Evolutionary conservation across 345 rosid species (phyloP).

Genomic region (Salix koriyanagi): DNA sequence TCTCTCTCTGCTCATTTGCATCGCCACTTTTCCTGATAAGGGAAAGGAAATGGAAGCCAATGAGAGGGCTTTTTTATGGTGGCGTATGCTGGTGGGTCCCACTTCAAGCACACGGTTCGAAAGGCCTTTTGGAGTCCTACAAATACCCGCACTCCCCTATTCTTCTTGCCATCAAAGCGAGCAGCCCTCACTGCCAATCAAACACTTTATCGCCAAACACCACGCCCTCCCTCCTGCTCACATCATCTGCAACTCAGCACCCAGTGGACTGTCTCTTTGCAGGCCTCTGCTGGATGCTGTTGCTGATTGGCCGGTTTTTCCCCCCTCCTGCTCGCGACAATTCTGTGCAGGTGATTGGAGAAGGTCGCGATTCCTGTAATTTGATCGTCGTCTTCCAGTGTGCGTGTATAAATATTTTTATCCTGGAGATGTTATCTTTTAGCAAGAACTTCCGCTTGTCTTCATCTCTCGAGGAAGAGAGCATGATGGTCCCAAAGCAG

Average conservation of each 20-base stretch:
- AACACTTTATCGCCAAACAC: neutral
- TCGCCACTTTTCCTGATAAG: conserved; percentile 10
- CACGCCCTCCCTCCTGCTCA: neutral
- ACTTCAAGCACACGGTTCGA: conserved; percentile 48
- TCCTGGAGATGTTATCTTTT: conserved; percentile 10
- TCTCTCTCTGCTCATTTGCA: neutral
- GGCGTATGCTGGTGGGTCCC: conserved; percentile 47
- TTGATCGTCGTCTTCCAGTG: too few relatives aligned
- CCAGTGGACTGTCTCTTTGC: conserved; percentile 47
- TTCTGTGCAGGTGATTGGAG: conserved; percentile 23
- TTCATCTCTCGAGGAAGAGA: conserved; percentile 24
- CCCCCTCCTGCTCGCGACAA: neutral
- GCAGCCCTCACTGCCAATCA: neutral
- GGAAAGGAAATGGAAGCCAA: conserved; percentile 22
- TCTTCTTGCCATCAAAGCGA: conserved; percentile 28
- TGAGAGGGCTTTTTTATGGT: conserved; percentile 35
- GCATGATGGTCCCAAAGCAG: conserved; percentile 27
- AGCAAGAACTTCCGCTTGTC: conserved; percentile 20
- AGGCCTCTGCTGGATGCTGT: conserved; percentile 45
- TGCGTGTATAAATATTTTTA: too few relatives aligned
- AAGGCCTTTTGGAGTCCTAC: conserved; percentile 34
- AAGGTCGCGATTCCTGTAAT: too few relatives aligned
- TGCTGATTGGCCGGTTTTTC: neutral
- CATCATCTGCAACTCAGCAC: conserved; percentile 28
- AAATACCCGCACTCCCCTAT: conserved; percentile 37